These are phyloP conservation scores for Lactarius akahatsu DNA, from an alignment of 768 basidiomycete species.

Conservation along the genomic window DNA sequence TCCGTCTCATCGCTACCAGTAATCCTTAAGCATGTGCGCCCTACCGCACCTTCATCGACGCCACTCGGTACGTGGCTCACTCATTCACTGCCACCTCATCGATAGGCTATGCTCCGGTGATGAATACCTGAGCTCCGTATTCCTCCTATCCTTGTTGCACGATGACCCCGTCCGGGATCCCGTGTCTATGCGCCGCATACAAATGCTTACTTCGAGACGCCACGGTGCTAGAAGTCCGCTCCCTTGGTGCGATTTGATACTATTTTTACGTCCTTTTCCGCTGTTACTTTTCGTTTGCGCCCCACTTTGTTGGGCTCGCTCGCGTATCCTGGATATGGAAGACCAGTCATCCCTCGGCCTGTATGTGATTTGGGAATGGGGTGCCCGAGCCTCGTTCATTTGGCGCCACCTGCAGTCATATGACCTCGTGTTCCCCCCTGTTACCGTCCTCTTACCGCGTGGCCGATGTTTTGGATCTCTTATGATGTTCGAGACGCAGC, in stretches of 20 bases:
- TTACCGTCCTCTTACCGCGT: constrained; percentile 16
- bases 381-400: constrained; percentile 1
- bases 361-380: constrained; percentile 1
- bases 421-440: constrained; percentile 17
- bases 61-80: constrained; percentile 5
- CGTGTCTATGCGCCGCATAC: not conserved
- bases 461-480: constrained; percentile 20
- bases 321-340: not conserved
- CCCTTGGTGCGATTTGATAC: not conserved
- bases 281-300: not conserved
- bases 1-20: not conserved
- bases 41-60: not conserved
- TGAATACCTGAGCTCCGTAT: not conserved
- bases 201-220: not conserved
- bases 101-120: constrained; percentile 12
- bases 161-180: constrained; percentile 3
- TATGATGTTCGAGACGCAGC: constrained; percentile 22
- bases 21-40: not conserved
- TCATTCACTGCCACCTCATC: constrained; percentile 21
- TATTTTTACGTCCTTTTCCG: constrained; percentile 10
- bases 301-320: not conserved
- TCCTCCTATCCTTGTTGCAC: not conserved
- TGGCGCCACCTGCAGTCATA: constrained; percentile 20
- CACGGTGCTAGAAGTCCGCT: not conserved
- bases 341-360: not conserved